Conservation (phyloP, 139 green algal genomes). For the Bryopsis sp. region DNA sequence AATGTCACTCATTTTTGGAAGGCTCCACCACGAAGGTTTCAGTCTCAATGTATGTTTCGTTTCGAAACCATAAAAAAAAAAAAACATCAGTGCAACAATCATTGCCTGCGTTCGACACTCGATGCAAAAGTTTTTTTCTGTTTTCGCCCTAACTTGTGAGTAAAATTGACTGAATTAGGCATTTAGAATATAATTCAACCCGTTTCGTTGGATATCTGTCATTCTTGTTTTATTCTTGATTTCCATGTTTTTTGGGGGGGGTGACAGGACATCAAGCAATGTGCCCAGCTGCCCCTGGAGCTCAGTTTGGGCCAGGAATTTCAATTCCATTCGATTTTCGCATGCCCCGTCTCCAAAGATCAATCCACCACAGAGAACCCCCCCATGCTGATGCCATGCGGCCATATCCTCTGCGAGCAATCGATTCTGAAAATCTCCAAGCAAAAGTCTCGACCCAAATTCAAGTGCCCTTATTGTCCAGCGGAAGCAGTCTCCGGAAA, state of each 20-base stretch:
- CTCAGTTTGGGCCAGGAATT: constrained; percentile 81
- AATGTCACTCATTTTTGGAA: neutral
- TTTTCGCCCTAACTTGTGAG: too few relatives aligned
- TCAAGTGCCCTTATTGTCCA: constrained; percentile 97
- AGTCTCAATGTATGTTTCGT: neutral
- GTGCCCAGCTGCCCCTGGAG: constrained; percentile 80
- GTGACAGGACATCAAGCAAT: constrained; percentile 24
- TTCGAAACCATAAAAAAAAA: neutral
- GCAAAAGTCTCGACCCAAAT: constrained; percentile 37
- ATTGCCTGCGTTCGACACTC: neutral
- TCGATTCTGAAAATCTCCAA: constrained; percentile 74
- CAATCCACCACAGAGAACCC: constrained; percentile 74
- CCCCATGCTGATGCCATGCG: constrained; percentile 86
- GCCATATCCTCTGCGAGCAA: constrained; percentile 81
- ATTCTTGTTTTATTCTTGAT: too few relatives aligned
- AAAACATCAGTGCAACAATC: neutral
- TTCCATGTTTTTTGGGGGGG: too few relatives aligned
- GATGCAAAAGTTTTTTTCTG: too few relatives aligned
- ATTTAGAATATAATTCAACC: too few relatives aligned
- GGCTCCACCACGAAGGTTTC: neutral
- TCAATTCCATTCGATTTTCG: constrained; percentile 85
- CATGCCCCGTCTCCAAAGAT: constrained; percentile 83
- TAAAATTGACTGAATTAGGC: too few relatives aligned
- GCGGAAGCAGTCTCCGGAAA: constrained; percentile 53
- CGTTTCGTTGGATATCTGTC: too few relatives aligned